Evolutionary conservation across 2,329 filamentous ascomycete genomes (phyloP).

Genomic region (Fusarium sp.): DNA sequence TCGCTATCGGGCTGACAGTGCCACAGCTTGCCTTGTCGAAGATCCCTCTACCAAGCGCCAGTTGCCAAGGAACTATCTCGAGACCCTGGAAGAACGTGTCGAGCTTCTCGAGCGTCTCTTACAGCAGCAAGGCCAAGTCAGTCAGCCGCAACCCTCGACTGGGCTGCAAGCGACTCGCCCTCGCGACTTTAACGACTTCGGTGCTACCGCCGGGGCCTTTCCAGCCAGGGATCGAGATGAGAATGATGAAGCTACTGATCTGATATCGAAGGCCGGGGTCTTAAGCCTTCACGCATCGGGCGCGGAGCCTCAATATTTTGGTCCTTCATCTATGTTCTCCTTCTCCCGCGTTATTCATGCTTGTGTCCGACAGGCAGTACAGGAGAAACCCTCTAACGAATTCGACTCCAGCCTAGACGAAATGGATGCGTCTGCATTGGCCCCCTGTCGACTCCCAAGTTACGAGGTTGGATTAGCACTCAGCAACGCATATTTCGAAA

Average conservation of each 20-base stretch:
- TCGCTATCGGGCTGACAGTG: background rate
- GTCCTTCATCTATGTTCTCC: slow-evolving; percentile 45
- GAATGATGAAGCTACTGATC: slow-evolving; percentile 1
- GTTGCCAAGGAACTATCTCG: slow-evolving; percentile 47
- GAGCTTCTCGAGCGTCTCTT: slow-evolving; percentile 34
- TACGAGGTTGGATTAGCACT: background rate
- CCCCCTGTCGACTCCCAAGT: slow-evolving; percentile 1
- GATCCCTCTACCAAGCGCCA: slow-evolving; percentile 44
- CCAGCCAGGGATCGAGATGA: background rate
- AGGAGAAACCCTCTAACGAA: background rate
- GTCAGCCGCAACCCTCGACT: background rate
- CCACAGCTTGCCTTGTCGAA: slow-evolving; percentile 39
- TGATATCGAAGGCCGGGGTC: slow-evolving; percentile 34
- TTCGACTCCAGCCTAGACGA: background rate
- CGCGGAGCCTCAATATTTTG: slow-evolving; percentile 44
- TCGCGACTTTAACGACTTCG: background rate
- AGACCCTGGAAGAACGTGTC: slow-evolving; percentile 44
- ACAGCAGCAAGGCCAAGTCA: background rate
- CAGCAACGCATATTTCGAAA: slow-evolving; percentile 16
- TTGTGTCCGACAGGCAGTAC: background rate
- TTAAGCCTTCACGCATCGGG: slow-evolving; percentile 22
- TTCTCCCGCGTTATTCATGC: slow-evolving; percentile 41
- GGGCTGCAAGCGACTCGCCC: background rate
- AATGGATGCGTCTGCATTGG: background rate
- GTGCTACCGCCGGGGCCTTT: background rate